Evolutionary conservation across 805 yeast genomes (phyloP).

Genomic region (Wickerhamiella allomyrinae): DNA sequence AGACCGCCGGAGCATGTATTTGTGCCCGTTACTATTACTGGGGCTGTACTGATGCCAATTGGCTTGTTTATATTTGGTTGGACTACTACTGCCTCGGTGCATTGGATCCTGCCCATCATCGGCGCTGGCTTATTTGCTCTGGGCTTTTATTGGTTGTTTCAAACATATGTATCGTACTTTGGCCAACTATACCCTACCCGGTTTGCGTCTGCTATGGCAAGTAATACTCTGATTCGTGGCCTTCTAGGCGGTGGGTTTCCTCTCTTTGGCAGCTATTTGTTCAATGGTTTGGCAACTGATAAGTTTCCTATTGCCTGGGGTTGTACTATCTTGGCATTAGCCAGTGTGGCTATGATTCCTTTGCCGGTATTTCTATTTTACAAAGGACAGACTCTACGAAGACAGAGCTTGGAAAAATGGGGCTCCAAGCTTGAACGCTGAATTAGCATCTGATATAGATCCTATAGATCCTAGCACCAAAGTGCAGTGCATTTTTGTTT

Average conservation of each 20-base stretch:
- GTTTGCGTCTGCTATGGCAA: slow-evolving; percentile 46
- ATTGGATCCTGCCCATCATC: slow-evolving; percentile 39
- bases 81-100: slow-evolving; percentile 35
- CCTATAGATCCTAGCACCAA: too few relatives aligned
- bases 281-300: slow-evolving; percentile 25
- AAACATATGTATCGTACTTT: slow-evolving; percentile 37
- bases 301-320: slow-evolving; percentile 52
- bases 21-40: slow-evolving; percentile 26
- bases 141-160: slow-evolving; percentile 36
- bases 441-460: too few relatives aligned
- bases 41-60: slow-evolving; percentile 30
- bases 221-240: slow-evolving; percentile 38
- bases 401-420: slow-evolving; percentile 8
- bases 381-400: slow-evolving; percentile 9
- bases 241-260: slow-evolving; percentile 46
- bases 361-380: slow-evolving; percentile 23
- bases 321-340: slow-evolving; percentile 32
- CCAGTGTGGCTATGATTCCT: slow-evolving; percentile 35
- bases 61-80: slow-evolving; percentile 50
- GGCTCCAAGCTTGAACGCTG: slow-evolving; percentile 2
- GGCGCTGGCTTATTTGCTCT: slow-evolving; percentile 30
- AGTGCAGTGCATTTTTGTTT: too few relatives aligned
- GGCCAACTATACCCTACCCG: slow-evolving; percentile 35
- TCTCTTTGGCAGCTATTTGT: slow-evolving; percentile 48
- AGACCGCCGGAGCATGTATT: slow-evolving; percentile 10